A percentile compares a stretch with the other conserved stretches of the same genome.
Conservation (phyloP, 1,139 yeast species). For the Yamadazyma dendronema region DNA sequence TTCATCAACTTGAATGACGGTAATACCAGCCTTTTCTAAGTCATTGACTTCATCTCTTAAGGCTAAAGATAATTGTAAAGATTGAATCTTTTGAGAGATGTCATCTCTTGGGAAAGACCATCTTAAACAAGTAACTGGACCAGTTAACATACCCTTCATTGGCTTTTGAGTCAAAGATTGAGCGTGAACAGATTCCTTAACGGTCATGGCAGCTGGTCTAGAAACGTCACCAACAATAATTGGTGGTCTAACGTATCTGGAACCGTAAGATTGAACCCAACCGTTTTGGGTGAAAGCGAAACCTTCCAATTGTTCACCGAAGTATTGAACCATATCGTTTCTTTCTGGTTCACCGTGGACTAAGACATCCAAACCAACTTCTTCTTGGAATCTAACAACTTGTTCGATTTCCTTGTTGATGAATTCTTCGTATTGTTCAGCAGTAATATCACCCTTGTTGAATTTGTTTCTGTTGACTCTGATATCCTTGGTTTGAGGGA, state of each 20-base stretch:
- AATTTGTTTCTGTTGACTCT: constrained; percentile 98
- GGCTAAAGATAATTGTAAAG: constrained; percentile 96
- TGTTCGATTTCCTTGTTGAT: constrained; percentile 94
- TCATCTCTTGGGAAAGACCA: constrained; percentile 99
- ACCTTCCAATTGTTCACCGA: constrained; percentile 98
- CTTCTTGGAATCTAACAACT: constrained; percentile 98
- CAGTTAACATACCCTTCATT: constrained; percentile 99
- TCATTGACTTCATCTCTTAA: constrained; percentile 98
- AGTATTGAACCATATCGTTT: constrained; percentile 99
- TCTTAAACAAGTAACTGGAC: constrained; percentile 98
- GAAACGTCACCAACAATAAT: constrained; percentile 98
- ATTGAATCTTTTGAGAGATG: constrained; percentile 89
- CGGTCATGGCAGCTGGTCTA: constrained; percentile 98
- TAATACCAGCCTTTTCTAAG: constrained; percentile 97
- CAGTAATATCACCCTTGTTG: constrained; percentile 91
- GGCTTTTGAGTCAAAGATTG: constrained; percentile 95
- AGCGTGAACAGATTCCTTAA: constrained; percentile 98
- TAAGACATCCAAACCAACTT: constrained; percentile 93
- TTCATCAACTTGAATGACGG: constrained; percentile 98
- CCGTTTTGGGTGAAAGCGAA: constrained; percentile 98
- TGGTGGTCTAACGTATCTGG: constrained; percentile 99
- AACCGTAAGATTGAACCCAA: constrained; percentile 99
- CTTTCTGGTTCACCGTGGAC: constrained; percentile 99
- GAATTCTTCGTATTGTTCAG: constrained; percentile 93
- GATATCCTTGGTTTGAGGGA: constrained; percentile 99